Evolutionary conservation across 2,329 filamentous ascomycete genomes (phyloP), one percentile per base, ranked within the genome.

Genomic region (Mollisiaceae sp.): DNA sequence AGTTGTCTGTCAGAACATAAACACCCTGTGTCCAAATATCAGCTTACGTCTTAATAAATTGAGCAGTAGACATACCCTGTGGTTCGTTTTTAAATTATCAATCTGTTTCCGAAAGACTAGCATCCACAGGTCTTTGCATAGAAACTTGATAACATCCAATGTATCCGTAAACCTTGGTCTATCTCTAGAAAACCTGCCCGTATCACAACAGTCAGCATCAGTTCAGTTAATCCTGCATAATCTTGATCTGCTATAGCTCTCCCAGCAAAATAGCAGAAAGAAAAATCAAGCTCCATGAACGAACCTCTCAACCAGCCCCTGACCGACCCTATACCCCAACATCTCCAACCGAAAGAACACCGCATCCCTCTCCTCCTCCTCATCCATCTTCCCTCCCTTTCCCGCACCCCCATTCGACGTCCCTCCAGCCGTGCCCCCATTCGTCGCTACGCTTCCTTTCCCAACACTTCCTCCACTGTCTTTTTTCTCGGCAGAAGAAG

Each of bases 71-170:
- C 83, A 20, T 81, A 93, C 91, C 73, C 95, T 84, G 77, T 99
- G 95, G 76, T 99, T 99, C 9, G 95, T 99, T 81, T 99, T 99
- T 56, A 99, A 84, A 77, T 99, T 99, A 79, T 99, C 95, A 75
- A 99, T 92, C 78, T 98, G 96, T 80, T 99, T 99, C 77, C 92
- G 86, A 79, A 97, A 99, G 18, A 97, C 87, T 22, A 98, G 84
- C 39, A 89, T 93, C 95, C 95, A 99, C 54, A 99, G 84, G 78
- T 99, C 95, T 82, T 99, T 99, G 86, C 95, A 99, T 59, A 99
- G 84, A 76, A 99, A 98, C 78, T 99, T 99, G 77, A 99, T 99
- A 59, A 94, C 91, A 76, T 98, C 95, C 50, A 99, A 87, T 4
- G 94, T 94, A 73, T 97, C 93, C 67, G 90, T 92, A 76, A 97